These are phyloP conservation scores for Aspergillus cejpii DNA, from an alignment of 2,329 filamentous ascomycete species.

Conservation along the genomic window DNA sequence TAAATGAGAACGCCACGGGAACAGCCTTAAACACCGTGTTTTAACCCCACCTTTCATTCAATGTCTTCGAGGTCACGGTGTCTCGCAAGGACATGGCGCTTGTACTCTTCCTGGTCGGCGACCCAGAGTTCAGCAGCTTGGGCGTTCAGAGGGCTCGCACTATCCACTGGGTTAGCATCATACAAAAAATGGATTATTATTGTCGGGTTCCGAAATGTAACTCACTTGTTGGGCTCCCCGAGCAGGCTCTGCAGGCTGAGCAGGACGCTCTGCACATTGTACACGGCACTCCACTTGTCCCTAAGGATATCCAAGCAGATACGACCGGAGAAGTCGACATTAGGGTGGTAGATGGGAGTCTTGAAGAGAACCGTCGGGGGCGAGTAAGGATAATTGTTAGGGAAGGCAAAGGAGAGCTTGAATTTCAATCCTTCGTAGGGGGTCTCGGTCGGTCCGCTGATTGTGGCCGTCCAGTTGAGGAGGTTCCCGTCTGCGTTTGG, in stretches of 20 bases:
- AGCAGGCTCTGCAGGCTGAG: constrained; percentile 90
- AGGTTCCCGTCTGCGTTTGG: constrained; percentile 85
- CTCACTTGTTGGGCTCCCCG: constrained; percentile 96
- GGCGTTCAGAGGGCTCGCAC: constrained; percentile 87
- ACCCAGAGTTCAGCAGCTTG: constrained; percentile 97
- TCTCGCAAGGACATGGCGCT: constrained; percentile 61
- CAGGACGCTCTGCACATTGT: constrained; percentile 91
- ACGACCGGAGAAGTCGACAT: constrained; percentile 92
- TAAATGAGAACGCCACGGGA: constrained; percentile 7
- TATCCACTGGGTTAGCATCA: constrained; percentile 41
- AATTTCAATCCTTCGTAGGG: constrained; percentile 83
- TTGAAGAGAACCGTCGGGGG: constrained; percentile 92
- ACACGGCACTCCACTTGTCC: constrained; percentile 97
- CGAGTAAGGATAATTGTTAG: constrained; percentile 85
- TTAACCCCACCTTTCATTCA: constrained; percentile 34
- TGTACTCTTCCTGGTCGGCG: constrained; percentile 77
- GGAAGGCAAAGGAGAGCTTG: constrained; percentile 89
- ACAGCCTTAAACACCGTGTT: constrained; percentile 3
- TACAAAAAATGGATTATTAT: no score
- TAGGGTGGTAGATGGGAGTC: constrained; percentile 98
- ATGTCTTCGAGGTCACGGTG: constrained; percentile 53
- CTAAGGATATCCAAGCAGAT: constrained; percentile 98
- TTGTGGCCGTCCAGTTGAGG: constrained; percentile 87
- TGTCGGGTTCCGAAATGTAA: no score
- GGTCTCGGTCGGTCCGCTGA: constrained; percentile 82